Conservation (phyloP, 495 filamentous ascomycete species). For the Articulospora tetracladia region DNA sequence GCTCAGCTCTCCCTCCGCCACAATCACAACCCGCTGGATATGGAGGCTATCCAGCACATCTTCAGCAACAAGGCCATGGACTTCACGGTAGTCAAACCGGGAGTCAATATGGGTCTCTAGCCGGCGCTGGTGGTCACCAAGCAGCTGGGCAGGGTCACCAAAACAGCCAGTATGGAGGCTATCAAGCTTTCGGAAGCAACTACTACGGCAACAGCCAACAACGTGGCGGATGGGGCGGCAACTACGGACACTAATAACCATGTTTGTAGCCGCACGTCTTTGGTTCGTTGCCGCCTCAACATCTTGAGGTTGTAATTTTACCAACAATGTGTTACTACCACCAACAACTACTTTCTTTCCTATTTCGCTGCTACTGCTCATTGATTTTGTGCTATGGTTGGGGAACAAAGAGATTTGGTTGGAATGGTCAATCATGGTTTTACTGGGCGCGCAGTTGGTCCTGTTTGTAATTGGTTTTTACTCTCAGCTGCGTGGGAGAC, state of each 20-base stretch:
- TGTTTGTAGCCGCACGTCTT: constrained; percentile 20
- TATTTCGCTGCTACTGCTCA: constrained; percentile 21
- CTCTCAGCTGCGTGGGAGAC: background rate
- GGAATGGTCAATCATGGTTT: constrained; percentile 5
- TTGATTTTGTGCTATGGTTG: constrained; percentile 22
- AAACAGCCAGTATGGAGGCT: constrained; percentile 42
- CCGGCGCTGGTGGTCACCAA: constrained; percentile 65
- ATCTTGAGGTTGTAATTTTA: constrained; percentile 24
- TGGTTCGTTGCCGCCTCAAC: constrained; percentile 23
- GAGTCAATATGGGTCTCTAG: constrained; percentile 59
- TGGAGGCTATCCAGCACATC: constrained; percentile 68
- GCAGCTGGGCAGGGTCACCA: constrained; percentile 60
- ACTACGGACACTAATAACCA: constrained; percentile 46
- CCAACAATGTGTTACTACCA: constrained; percentile 37
- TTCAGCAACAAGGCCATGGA: constrained; percentile 55
- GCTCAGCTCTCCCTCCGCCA: constrained; percentile 66
- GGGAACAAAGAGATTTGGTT: constrained; percentile 9
- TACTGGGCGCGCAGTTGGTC: background rate
- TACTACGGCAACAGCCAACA: constrained; percentile 46
- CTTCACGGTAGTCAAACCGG: constrained; percentile 53
- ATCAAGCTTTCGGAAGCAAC: constrained; percentile 54
- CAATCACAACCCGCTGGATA: constrained; percentile 66
- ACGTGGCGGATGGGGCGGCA: constrained; percentile 63
- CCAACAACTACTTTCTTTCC: constrained; percentile 12
- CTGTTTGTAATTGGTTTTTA: constrained; percentile 15